phyloP scores from a whole-genome alignment of 805 yeast species.

The Candida stauntonica region DNA sequence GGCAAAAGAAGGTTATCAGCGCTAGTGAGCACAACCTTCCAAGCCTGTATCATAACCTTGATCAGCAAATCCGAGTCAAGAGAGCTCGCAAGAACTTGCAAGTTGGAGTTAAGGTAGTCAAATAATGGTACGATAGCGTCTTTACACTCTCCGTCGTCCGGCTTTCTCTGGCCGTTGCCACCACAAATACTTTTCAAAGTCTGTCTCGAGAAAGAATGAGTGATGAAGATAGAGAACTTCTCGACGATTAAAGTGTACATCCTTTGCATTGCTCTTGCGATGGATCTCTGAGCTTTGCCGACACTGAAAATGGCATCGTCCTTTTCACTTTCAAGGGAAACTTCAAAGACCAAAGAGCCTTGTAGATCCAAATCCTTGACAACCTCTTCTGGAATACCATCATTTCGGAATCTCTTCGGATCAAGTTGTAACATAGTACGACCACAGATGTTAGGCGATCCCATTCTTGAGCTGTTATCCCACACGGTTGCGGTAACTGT shows the following conservation, averaged over 20 bases:
- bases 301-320: constrained; percentile 77
- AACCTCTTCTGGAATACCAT: constrained; percentile 61
- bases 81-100: constrained; percentile 56
- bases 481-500: constrained; percentile 61
- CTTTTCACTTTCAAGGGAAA: constrained; percentile 75
- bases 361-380: constrained; percentile 55
- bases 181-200: constrained; percentile 58
- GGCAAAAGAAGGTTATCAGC: constrained; percentile 77
- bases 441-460: constrained; percentile 63
- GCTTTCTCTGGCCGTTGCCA: constrained; percentile 37
- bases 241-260: constrained; percentile 67
- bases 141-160: constrained; percentile 46
- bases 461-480: constrained; percentile 50
- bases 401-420: constrained; percentile 57
- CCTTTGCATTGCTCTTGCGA: constrained; percentile 61
- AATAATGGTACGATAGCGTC: constrained; percentile 70
- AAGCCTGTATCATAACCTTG: constrained; percentile 70
- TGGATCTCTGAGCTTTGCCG: constrained; percentile 67
- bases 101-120: constrained; percentile 66
- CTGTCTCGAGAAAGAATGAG: constrained; percentile 49
- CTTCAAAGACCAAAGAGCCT: constrained; percentile 61
- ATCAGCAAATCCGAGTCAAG: constrained; percentile 52
- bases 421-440: constrained; percentile 56
- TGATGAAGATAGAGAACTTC: constrained; percentile 63
- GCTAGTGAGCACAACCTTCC: constrained; percentile 67